Percentiles rank a stretch among this genome's conserved stretches.
Conservation (phyloP, 140 eudicot species). For the Flaveria floridana region DNA sequence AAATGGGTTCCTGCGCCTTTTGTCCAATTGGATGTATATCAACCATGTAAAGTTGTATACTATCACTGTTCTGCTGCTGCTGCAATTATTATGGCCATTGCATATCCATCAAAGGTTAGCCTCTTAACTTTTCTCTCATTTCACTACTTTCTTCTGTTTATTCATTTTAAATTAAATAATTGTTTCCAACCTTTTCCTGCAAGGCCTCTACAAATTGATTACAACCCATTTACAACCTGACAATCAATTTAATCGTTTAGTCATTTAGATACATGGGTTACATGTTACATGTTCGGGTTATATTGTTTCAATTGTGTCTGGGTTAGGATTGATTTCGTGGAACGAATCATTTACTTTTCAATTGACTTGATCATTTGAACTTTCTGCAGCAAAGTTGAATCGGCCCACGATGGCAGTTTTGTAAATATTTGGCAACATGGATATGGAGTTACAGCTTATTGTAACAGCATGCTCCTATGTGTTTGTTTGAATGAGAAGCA, state of each 20-base stretch:
- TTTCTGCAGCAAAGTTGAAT: slow-evolving; percentile 32
- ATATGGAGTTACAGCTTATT: background rate
- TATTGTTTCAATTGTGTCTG: background rate
- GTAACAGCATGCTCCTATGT: slow-evolving; percentile 5
- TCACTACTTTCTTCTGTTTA: background rate
- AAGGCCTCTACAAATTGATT: background rate
- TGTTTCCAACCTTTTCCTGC: no score
- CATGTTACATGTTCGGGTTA: background rate
- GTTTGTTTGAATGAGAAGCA: background rate
- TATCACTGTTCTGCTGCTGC: slow-evolving; percentile 13
- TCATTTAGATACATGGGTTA: background rate
- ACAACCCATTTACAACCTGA: background rate
- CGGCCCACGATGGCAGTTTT: slow-evolving; percentile 24
- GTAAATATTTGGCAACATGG: slow-evolving; percentile 34
- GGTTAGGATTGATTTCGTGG: background rate
- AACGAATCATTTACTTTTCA: background rate
- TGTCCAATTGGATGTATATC: slow-evolving; percentile 17
- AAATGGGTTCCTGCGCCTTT: background rate
- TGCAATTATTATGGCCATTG: slow-evolving; percentile 21
- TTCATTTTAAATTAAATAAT: no score
- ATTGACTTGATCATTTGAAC: background rate
- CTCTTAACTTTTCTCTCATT: background rate
- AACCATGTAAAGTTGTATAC: slow-evolving; percentile 32
- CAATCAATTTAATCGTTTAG: background rate
- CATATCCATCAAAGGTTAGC: slow-evolving; percentile 33